These are phyloP conservation scores for Tritrichomonas musculus DNA, from an alignment of 208 protist species.

Conservation along the genomic window DNA sequence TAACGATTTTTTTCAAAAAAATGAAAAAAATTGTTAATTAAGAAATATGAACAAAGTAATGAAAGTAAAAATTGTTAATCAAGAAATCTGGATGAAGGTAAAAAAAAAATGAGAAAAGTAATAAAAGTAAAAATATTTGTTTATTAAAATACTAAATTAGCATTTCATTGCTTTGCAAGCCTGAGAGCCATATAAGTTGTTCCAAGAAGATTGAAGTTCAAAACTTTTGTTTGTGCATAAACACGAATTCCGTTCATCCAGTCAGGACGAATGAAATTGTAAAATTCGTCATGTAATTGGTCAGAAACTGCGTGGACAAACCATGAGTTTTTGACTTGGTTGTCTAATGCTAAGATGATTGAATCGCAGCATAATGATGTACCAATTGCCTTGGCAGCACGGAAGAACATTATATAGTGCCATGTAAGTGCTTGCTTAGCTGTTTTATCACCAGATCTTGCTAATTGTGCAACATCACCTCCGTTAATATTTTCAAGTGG, in stretches of 20 bases:
- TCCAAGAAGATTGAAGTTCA: conserved; percentile 8
- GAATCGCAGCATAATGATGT: not conserved
- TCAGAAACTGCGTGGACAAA: not conserved
- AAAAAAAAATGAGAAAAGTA: too few relatives aligned
- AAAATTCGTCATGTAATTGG: not conserved
- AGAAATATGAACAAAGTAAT: too few relatives aligned
- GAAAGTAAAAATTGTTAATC: too few relatives aligned
- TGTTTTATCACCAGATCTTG: not conserved
- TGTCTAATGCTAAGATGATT: not conserved
- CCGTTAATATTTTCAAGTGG: not conserved
- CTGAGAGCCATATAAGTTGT: too few relatives aligned
- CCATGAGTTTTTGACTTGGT: conserved; percentile 24
- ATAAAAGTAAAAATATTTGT: too few relatives aligned
- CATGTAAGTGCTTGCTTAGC: not conserved
- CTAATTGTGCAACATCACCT: not conserved
- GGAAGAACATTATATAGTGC: not conserved
- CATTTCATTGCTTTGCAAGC: too few relatives aligned
- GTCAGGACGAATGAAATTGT: not conserved
- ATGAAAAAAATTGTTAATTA: too few relatives aligned
- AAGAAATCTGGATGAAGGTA: too few relatives aligned
- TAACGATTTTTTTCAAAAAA: too few relatives aligned
- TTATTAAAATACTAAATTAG: too few relatives aligned
- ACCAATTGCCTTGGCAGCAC: not conserved
- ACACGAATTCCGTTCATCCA: not conserved
- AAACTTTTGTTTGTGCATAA: not conserved